These are phyloP conservation scores for Trematosphaeria pertusa DNA, from an alignment of 2,329 filamentous ascomycete species.

Conservation along the genomic window DNA sequence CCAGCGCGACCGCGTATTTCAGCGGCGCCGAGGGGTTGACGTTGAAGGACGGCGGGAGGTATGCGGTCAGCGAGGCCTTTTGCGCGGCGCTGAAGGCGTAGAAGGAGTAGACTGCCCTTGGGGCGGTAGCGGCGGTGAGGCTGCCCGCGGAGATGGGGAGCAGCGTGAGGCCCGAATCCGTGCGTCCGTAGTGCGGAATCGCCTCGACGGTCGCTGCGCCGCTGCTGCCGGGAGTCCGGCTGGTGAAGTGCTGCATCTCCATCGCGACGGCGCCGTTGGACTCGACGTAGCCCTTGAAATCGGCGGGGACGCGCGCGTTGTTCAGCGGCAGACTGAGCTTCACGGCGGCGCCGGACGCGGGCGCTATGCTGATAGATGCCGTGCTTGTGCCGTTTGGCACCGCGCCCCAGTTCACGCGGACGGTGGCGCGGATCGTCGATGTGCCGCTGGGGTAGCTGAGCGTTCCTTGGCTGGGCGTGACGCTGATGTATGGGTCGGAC, in stretches of 20 bases:
- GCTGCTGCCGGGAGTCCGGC: slow-evolving; percentile 9
- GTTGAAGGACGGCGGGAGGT: slow-evolving; percentile 55
- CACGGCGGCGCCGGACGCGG: slow-evolving; percentile 21
- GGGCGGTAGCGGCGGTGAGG: slow-evolving; percentile 18
- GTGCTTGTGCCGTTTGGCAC: slow-evolving; percentile 23
- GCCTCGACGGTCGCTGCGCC: slow-evolving; percentile 9
- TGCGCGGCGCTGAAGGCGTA: slow-evolving; percentile 19
- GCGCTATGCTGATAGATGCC: slow-evolving; percentile 26
- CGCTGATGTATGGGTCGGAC: slow-evolving; percentile 22
- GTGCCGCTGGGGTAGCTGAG: slow-evolving; percentile 31
- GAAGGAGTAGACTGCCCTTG: slow-evolving; percentile 27
- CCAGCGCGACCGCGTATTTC: slow-evolving; percentile 56
- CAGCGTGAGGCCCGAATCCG: slow-evolving; percentile 30
- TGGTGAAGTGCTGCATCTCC: slow-evolving; percentile 27
- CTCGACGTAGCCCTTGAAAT: slow-evolving; percentile 30
- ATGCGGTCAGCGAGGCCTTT: slow-evolving; percentile 36
- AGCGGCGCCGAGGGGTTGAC: slow-evolving; percentile 55
- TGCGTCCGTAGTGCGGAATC: slow-evolving; percentile 35
- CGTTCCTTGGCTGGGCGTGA: slow-evolving; percentile 27
- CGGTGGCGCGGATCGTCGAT: slow-evolving; percentile 28
- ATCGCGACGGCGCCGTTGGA: slow-evolving; percentile 29
- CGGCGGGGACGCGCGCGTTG: slow-evolving; percentile 19
- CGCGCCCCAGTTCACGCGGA: slow-evolving; percentile 32
- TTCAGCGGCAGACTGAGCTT: slow-evolving; percentile 26
- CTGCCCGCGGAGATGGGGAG: slow-evolving; percentile 21